A percentile compares a stretch with the other conserved stretches of the same genome.
These are phyloP conservation scores for Fusarium sp. DNA, from an alignment of 2,329 filamentous ascomycete genomes.

Conservation along the genomic window DNA sequence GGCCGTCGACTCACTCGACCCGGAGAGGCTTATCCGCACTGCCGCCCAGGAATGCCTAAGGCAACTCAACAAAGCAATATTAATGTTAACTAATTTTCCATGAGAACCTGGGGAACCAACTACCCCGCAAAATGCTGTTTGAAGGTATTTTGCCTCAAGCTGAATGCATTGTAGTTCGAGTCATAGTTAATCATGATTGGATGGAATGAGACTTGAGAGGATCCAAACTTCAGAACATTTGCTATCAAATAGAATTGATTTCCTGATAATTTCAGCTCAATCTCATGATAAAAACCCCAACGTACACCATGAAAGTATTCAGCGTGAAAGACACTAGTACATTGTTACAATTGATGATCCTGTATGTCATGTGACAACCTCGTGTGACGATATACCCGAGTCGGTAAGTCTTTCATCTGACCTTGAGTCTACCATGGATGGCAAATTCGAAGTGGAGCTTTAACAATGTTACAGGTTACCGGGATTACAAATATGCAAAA, in stretches of 20 bases:
- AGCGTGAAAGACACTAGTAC: not conserved
- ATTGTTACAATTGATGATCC: not conserved
- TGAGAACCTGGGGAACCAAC: constrained; percentile 2
- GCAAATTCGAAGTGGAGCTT: constrained; percentile 9
- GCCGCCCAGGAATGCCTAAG: not conserved
- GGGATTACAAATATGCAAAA: no score
- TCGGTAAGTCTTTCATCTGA: not conserved
- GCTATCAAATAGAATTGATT: not conserved
- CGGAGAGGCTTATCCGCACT: constrained; percentile 5
- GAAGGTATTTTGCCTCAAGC: not conserved
- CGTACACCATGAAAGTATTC: not conserved
- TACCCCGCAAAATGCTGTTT: constrained; percentile 24
- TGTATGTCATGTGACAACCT: constrained; percentile 15
- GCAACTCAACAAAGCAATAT: not conserved
- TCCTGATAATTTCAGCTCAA: not conserved
- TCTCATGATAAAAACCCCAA: no score
- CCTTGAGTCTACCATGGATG: not conserved
- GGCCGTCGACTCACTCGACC: constrained; percentile 13
- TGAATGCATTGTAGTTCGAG: not conserved
- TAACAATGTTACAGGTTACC: no score
- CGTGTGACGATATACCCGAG: constrained; percentile 11
- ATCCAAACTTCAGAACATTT: not conserved
- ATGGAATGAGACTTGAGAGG: not conserved
- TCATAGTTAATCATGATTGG: constrained; percentile 15
- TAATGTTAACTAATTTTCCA: not conserved